These are phyloP conservation scores for Begonia peltatifolia DNA, from an alignment of 306 rosid species.

Conservation along the genomic window DNA sequence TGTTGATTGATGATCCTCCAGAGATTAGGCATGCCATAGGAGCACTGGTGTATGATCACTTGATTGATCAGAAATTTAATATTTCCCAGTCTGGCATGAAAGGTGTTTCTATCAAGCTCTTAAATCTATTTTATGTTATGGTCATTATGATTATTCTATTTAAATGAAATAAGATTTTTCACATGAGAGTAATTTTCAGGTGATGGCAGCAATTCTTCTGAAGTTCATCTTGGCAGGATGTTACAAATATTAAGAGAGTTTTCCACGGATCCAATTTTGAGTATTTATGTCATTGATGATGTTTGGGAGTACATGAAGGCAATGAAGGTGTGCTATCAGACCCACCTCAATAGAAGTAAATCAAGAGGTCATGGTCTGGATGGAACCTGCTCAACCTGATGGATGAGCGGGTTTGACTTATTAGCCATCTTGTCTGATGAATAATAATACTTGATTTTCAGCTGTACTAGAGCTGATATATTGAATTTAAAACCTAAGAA, in stretches of 20 bases:
- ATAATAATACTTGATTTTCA: too few species aligned
- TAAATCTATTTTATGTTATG: slow-evolving; percentile 8
- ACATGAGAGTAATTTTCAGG: slow-evolving; percentile 31
- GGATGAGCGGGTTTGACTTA: neutral
- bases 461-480: too few species aligned
- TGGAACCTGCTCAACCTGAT: neutral
- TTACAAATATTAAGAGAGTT: slow-evolving; percentile 87
- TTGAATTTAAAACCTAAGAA: too few species aligned
- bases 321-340: slow-evolving; percentile 48
- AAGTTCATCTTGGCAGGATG: slow-evolving; percentile 78
- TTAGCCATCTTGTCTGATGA: neutral
- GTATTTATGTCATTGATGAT: slow-evolving; percentile 84
- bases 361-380: neutral
- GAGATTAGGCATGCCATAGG: slow-evolving; percentile 98
- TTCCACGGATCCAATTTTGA: slow-evolving; percentile 78
- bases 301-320: slow-evolving; percentile 98
- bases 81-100: slow-evolving; percentile 51
- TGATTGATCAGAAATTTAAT: slow-evolving; percentile 81
- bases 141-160: slow-evolving; percentile 13
- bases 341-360: neutral
- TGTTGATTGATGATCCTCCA: slow-evolving; percentile 82
- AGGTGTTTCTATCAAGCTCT: slow-evolving; percentile 22
- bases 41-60: slow-evolving; percentile 82
- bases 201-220: slow-evolving; percentile 55
- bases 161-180: slow-evolving; percentile 8